These are phyloP conservation scores for Drechslerella coelobrocha DNA, from an alignment of 2,329 filamentous ascomycete species.

Conservation along the genomic window DNA sequence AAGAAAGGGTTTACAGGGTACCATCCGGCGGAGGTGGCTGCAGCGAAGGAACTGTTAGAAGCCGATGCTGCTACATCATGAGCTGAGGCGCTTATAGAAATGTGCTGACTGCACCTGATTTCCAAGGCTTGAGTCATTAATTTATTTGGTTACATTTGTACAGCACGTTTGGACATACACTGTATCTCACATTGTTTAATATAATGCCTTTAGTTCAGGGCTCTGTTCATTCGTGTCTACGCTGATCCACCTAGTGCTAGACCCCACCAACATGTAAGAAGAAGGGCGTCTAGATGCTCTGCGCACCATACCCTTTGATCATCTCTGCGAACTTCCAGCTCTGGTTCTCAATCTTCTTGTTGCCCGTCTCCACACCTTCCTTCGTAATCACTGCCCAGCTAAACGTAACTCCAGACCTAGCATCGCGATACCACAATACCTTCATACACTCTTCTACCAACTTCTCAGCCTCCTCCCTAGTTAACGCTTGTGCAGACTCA, in stretches of 20 bases:
- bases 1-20: conserved; percentile 76
- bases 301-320: conserved; percentile 93
- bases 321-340: conserved; percentile 94
- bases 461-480: conserved; percentile 77
- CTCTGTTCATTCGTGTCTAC: not conserved
- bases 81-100: not conserved
- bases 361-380: conserved; percentile 83
- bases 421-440: conserved; percentile 96
- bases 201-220: not conserved
- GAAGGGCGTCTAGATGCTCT: conserved; percentile 63
- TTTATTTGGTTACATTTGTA: not conserved
- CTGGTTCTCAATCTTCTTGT: conserved; percentile 89
- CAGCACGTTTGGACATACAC: not conserved
- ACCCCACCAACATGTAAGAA: not conserved
- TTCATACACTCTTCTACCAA: conserved; percentile 95
- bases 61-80: conserved; percentile 58
- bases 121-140: too few relatives aligned
- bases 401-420: conserved; percentile 87
- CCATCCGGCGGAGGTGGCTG: conserved; percentile 72
- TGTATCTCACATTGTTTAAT: conserved; percentile 1
- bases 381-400: conserved; percentile 88
- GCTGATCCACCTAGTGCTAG: not conserved
- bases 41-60: conserved; percentile 72
- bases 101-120: too few relatives aligned
- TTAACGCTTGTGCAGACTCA: conserved; percentile 73